phyloP scores from a whole-genome alignment of 208 protist genomes.

The Angomonas ambiguus region DNA sequence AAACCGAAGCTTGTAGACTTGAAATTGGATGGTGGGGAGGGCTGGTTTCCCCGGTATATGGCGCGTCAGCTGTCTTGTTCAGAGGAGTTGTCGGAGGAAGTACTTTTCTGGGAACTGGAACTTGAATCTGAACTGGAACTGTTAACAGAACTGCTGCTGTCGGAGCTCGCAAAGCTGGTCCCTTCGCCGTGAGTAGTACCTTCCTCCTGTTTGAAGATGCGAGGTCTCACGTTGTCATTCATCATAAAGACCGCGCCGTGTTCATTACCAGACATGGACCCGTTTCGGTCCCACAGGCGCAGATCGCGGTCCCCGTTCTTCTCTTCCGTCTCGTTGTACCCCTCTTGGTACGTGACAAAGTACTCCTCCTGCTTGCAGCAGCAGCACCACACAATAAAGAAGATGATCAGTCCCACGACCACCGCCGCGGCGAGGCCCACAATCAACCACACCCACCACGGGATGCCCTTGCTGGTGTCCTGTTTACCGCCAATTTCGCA shows the following conservation, averaged over 20 bases:
- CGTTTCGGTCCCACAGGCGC: neutral
- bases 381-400: neutral
- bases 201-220: neutral
- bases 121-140: too few species aligned
- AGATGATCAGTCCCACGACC: neutral
- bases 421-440: neutral
- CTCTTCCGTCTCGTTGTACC: neutral
- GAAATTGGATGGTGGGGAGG: neutral
- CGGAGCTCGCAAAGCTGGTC: neutral
- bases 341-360: neutral
- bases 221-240: neutral
- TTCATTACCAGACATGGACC: neutral
- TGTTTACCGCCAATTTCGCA: neutral
- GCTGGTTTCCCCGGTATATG: too few species aligned
- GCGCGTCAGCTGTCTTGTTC: too few species aligned
- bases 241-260: neutral
- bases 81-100: too few species aligned
- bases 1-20: neutral
- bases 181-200: neutral
- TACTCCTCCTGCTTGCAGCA: neutral
- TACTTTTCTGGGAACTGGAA: too few species aligned
- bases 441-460: slow-evolving; percentile 4
- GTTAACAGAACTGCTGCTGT: too few species aligned
- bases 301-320: neutral
- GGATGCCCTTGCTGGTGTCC: neutral